phyloP scores from a whole-genome alignment of 805 yeast genomes.

The Starmerella gropengiesseri region DNA sequence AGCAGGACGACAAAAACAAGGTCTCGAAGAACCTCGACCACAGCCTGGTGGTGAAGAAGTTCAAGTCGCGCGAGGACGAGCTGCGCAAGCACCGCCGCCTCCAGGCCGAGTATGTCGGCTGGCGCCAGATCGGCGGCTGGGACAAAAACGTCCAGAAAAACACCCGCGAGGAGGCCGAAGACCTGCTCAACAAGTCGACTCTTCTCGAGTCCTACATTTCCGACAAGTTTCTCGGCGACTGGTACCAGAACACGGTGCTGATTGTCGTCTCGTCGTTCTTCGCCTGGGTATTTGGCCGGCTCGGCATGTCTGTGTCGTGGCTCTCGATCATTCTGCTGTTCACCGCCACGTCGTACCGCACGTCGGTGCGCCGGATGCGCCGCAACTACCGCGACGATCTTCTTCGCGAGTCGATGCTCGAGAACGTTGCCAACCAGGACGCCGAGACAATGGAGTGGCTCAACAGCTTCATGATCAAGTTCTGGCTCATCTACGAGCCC shows the following conservation, averaged over 20 bases:
- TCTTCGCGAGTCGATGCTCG: conserved; percentile 74
- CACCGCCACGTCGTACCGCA: conserved; percentile 63
- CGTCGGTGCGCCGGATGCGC: conserved; percentile 73
- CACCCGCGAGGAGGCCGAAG: conserved; percentile 47
- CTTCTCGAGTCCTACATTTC: conserved; percentile 67
- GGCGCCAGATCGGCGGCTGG: conserved; percentile 92
- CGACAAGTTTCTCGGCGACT: conserved; percentile 74
- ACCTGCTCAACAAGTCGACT: conserved; percentile 59
- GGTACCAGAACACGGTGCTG: conserved; percentile 85
- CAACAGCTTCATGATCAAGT: conserved; percentile 76
- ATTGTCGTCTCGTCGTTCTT: conserved; percentile 55
- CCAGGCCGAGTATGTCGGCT: conserved; percentile 67
- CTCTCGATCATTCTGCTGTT: conserved; percentile 58
- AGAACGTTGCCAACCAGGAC: conserved; percentile 64
- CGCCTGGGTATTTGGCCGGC: conserved; percentile 71
- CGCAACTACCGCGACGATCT: conserved; percentile 63
- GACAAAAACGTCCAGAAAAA: conserved; percentile 41
- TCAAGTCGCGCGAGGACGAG: conserved; percentile 26
- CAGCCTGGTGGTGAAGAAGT: conserved; percentile 13
- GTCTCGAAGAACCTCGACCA: conserved; percentile 10
- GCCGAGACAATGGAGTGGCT: conserved; percentile 95
- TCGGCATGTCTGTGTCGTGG: conserved; percentile 68
- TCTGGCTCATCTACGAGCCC: conserved; percentile 89
- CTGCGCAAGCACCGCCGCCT: conserved; percentile 34
- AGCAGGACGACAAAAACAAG: neutral